Base-by-base conservation (phyloP, 73 alveolate genomes). In the Paramecium primaurelia region DNA sequence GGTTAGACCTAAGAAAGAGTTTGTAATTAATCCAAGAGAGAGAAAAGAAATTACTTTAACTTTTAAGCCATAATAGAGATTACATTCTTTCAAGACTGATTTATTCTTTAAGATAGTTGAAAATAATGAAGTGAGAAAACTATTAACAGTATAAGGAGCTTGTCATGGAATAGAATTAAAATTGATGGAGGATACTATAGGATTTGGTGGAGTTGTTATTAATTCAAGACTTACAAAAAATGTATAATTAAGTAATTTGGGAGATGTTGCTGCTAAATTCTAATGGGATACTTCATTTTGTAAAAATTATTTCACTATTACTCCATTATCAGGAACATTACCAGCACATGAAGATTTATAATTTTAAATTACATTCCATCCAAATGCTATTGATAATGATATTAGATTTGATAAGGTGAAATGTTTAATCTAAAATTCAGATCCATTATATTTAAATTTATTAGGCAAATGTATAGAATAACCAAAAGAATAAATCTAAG, bases 121-220 rank as follows among this genome's bases (percentile, higher is more conserved):
- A 88, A 97, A 98, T 84, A 96, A 98, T 84, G 99, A 98, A 90
- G 92, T 97, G 9, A 95, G 98, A 86, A 95, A 98, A 88, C 92
- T 98, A 68, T 86, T 98, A 25, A 95, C 97, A 30, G 97, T 98
- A 9, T 92, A 95, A 38, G 99, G 99, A 68, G 99, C 98, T 6
- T 98, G 99, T 18, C 99, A 98, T 94, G 99, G 99, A 6, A 97
- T 98, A 42, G 99, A 98, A 92, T 97, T 98, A 49, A 98, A 98
- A 85, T 93, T 98, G 87, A 96, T 98, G 96, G 99, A 98, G 87
- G 99, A 97, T 92, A 97, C 98, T 2, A 95, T 98, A 68, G 98
- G 99, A 86, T 98, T 98, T 93, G 99, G 99, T 86, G 93, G 96
- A 37, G 99, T 98, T n/a, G 98, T 98, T 32, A 97, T 95, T 26